Base-by-base conservation (phyloP, 1,284 basidiomycete species). In the Waitea zeae region DNA sequence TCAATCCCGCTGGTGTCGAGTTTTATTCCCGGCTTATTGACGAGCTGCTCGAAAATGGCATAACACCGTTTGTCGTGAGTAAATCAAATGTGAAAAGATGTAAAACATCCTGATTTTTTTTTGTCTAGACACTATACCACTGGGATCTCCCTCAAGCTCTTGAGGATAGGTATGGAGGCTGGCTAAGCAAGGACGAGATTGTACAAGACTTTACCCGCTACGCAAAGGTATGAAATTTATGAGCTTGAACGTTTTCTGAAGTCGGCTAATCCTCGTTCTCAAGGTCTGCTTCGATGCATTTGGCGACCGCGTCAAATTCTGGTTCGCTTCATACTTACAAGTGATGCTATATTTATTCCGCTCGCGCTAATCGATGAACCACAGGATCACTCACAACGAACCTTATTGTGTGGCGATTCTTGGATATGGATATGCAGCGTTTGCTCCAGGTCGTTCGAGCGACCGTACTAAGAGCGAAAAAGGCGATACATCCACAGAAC, bases 141-240 rank as follows among this genome's bases (percentile, higher is more conserved):
- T 83, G 78, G 79, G 80, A 84, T 46, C 59, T 81, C 4, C 79
- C 79, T 4, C 74, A 76, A 48, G 67, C 53, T 2, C 59, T 83
- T 17, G 66, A 80, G 38, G 67, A 79, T 38, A 62, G 72, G 31
- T 83, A 83, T 50, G 69, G 70, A 15, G 79, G 79, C 3, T 82
- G 77, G 73, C 53, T 81, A 37, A 67, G 70, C 53, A 68, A 67
- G 44, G 65, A 64, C 27, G 63, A 71, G 41, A 64, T 78, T 38
- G 58, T 74, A 6, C 51, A 62, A 24, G 79, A 83, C 49, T 83
- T 62, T 41, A 61, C 61, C 18, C 58, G 64, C 44, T 84, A 77
- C 46, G 69, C 80, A n/a, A n/a, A n/a, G n/a, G n/a, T n/a, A n/a
- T n/a, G n/a, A n/a, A n/a, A n/a, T n/a, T n/a, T n/a, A n/a, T n/a